Evolutionary conservation across 306 rosid genomes (phyloP), one percentile per base, ranked within the genome.

Genomic region (Prunus fruticosa): DNA sequence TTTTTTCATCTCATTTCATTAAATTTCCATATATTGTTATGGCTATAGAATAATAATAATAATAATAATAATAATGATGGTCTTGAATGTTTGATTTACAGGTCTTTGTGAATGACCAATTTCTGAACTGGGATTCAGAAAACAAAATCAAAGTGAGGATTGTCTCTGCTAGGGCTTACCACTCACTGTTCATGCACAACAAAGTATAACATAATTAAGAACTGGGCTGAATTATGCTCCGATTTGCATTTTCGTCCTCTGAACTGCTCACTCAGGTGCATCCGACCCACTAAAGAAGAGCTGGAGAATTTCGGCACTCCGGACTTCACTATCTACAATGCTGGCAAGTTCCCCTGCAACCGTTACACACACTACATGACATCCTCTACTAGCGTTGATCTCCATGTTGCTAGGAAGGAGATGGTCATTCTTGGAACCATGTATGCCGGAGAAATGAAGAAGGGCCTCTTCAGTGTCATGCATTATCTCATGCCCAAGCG

Each of bases 361-460:
- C 98, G 98, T 75, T 93, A 86, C 69, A 89, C 98, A 2, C 94
- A 88, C 84, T 86, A 89, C 90, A 91, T 93, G 98, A 91, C 98
- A 69, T 93, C 98, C 80, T 93, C 98, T 12, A 93, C 98, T 45
- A 91, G 95, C 87, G 56, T 93, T 69, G 96, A 93, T 77, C 78
- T 93, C 69, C 89, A 89, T 79, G 85, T 93, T 73, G 87, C 83
- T 62, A 83, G 98, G 83, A 86, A 79, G 80, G 98, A 93, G 81
- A 91, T 93, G 98, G 95, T 93, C 79, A 93, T 93, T 85, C 94
- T 93, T 76, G 96, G 96, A 83, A 91, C 98, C 3, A 96, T 91
- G 47, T 91, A 93, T 32, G 98, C 98, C 34, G 98, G 98, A 75
- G 98, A 93, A 81, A 93, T 91, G 98, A 93, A 93, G 91, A 93